Evolutionary conservation across 2,329 filamentous ascomycete species (phyloP).

Genomic region (Juglanconis sp.): DNA sequence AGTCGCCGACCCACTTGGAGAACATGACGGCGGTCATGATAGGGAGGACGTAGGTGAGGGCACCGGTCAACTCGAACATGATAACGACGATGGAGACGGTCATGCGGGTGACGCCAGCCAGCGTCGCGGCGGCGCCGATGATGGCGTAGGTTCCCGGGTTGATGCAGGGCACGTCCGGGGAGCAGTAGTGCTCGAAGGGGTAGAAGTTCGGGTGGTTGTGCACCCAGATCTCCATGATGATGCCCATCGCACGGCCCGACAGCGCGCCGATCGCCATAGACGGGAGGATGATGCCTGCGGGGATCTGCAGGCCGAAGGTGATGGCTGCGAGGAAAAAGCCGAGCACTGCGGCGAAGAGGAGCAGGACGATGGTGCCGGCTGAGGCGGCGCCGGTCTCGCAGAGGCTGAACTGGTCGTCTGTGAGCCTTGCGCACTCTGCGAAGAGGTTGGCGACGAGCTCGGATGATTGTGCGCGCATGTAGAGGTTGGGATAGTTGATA

Average conservation of each 20-base stretch:
- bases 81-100: constrained; percentile 98
- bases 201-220: constrained; percentile 72
- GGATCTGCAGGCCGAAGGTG: constrained; percentile 92
- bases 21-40: constrained; percentile 99
- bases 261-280: constrained; percentile 95
- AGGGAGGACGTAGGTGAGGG: constrained; percentile 90
- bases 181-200: constrained; percentile 69
- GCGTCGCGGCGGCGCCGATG: constrained; percentile 89
- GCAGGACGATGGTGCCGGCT: constrained; percentile 74
- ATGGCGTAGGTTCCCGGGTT: constrained; percentile 96
- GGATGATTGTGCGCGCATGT: constrained; percentile 89
- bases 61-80: constrained; percentile 97
- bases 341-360: constrained; percentile 77
- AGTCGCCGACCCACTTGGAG: constrained; percentile 96
- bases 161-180: constrained; percentile 82
- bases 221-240: constrained; percentile 86
- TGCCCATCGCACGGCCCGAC: constrained; percentile 83
- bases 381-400: constrained; percentile 85
- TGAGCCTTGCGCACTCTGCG: constrained; percentile 77
- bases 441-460: constrained; percentile 92
- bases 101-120: constrained; percentile 91
- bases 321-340: constrained; percentile 82
- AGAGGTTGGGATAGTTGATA: constrained; percentile 92
- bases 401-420: constrained; percentile 83
- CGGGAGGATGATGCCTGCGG: constrained; percentile 90